Conservation (phyloP, 2,329 filamentous ascomycete species). For the Cytospora paraplurivora region DNA sequence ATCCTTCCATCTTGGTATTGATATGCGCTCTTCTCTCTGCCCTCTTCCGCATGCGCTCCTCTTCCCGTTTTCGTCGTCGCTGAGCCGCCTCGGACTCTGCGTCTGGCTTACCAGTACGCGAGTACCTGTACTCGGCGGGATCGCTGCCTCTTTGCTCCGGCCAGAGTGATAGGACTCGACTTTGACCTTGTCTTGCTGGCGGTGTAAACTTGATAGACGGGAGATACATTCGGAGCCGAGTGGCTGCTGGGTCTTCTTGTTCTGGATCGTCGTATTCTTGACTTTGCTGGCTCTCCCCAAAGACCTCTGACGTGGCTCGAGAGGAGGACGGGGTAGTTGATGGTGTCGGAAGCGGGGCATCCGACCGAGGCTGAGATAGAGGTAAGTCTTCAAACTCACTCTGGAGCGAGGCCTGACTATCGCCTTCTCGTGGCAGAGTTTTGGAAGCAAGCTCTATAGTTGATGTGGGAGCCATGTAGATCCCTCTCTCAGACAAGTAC, state of each 20-base stretch:
- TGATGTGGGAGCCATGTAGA: conserved; percentile 14
- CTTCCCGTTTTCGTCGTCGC: conserved; percentile 29
- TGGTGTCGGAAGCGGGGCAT: conserved; percentile 18
- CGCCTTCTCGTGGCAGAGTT: neutral
- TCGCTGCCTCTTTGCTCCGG: conserved; percentile 38
- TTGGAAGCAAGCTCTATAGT: conserved; percentile 16
- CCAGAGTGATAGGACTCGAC: conserved; percentile 41
- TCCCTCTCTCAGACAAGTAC: conserved; percentile 21
- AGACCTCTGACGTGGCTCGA: conserved; percentile 25
- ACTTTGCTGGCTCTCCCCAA: conserved; percentile 2
- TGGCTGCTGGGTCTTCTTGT: conserved; percentile 37
- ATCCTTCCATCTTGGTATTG: conserved; percentile 31
- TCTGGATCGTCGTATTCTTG: conserved; percentile 22
- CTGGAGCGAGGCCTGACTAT: neutral
- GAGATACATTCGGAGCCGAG: conserved; percentile 41
- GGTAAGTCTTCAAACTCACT: neutral
- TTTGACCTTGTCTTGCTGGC: conserved; percentile 31
- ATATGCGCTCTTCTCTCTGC: conserved; percentile 33
- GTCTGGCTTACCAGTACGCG: conserved; percentile 20
- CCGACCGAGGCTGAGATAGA: conserved; percentile 15
- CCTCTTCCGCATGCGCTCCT: conserved; percentile 33
- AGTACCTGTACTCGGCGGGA: conserved; percentile 39
- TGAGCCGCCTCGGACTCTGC: conserved; percentile 10
- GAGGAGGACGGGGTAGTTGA: conserved; percentile 26
- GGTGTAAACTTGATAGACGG: conserved; percentile 36